phyloP scores from a whole-genome alignment of 306 rosid genomes.

The Carpinus fangiana region DNA sequence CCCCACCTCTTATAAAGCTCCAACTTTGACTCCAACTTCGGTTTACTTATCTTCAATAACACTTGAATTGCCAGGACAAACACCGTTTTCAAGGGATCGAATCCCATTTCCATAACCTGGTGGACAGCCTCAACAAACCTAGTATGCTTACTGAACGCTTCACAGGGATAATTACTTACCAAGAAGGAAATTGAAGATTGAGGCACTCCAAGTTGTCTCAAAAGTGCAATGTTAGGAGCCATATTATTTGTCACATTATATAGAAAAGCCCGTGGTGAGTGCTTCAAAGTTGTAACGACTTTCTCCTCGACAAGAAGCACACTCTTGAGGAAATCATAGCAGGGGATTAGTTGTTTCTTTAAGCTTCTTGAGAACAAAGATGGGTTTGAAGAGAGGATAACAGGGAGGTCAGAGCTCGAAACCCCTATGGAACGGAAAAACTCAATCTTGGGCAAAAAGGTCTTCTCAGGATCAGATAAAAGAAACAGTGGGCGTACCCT shows the following conservation, averaged over 20 bases:
- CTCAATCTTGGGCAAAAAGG: slow-evolving; percentile 36
- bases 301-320: neutral
- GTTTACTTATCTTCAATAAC: neutral
- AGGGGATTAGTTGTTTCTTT: slow-evolving; percentile 22
- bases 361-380: slow-evolving; percentile 14
- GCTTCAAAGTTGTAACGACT: slow-evolving; percentile 8
- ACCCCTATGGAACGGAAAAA: slow-evolving; percentile 36
- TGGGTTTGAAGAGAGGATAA: neutral
- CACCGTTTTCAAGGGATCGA: neutral
- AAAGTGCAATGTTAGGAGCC: slow-evolving; percentile 21
- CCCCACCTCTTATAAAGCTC: slow-evolving; percentile 31
- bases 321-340: slow-evolving; percentile 26
- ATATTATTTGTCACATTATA: neutral
- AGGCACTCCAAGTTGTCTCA: slow-evolving; percentile 18
- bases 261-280: neutral
- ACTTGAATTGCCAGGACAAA: slow-evolving; percentile 24
- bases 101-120: slow-evolving; percentile 26
- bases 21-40: slow-evolving; percentile 2
- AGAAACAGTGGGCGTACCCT: slow-evolving; percentile 14
- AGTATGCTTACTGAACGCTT: neutral
- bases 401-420: slow-evolving; percentile 22
- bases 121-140: slow-evolving; percentile 9
- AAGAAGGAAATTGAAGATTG: slow-evolving; percentile 6
- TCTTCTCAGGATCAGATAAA: slow-evolving; percentile 12
- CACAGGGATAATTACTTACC: neutral